A percentile compares a stretch with the other conserved stretches of the same genome.
Evolutionary conservation across 352 stramenopile species (phyloP).

Genomic region (Phytophthora kernoviae): DNA sequence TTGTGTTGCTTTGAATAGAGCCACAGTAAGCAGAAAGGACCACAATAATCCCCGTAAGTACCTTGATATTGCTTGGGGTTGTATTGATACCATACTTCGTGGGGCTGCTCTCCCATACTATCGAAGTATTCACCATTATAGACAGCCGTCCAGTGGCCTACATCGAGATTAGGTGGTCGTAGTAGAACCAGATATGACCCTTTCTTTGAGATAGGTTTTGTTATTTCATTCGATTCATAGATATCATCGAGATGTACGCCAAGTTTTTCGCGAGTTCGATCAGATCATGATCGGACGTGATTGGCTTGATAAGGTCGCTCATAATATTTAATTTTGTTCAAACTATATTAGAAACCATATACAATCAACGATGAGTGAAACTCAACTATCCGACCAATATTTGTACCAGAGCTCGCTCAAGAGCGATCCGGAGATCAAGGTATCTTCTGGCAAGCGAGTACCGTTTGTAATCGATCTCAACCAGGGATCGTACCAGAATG

Average conservation of each 20-base stretch:
- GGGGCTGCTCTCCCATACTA: slow-evolving; percentile 9
- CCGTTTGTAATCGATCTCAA: slow-evolving; percentile 1
- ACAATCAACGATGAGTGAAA: not conserved
- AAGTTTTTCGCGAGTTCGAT: not conserved
- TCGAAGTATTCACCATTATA: slow-evolving; percentile 10
- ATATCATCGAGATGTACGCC: not conserved
- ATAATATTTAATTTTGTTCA: no score
- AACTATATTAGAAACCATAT: not conserved
- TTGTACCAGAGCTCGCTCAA: slow-evolving; percentile 4
- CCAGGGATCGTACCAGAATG: not conserved
- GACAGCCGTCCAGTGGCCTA: slow-evolving; percentile 6
- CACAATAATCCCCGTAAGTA: no score
- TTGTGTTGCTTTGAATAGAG: slow-evolving; percentile 22
- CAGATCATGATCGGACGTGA: slow-evolving; percentile 2
- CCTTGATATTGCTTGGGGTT: no score
- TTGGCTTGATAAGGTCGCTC: not conserved
- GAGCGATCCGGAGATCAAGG: not conserved
- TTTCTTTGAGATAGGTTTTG: not conserved
- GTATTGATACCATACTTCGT: not conserved
- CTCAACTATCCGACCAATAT: slow-evolving; percentile 4
- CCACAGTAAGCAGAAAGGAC: slow-evolving; percentile 14
- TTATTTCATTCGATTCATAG: slow-evolving; percentile 7
- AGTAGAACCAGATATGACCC: slow-evolving; percentile 4
- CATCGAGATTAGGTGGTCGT: not conserved
- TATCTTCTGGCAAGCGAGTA: not conserved